These are phyloP conservation scores for Coelastrella sp. DNA, from an alignment of 139 green algal genomes.

Conservation along the genomic window DNA sequence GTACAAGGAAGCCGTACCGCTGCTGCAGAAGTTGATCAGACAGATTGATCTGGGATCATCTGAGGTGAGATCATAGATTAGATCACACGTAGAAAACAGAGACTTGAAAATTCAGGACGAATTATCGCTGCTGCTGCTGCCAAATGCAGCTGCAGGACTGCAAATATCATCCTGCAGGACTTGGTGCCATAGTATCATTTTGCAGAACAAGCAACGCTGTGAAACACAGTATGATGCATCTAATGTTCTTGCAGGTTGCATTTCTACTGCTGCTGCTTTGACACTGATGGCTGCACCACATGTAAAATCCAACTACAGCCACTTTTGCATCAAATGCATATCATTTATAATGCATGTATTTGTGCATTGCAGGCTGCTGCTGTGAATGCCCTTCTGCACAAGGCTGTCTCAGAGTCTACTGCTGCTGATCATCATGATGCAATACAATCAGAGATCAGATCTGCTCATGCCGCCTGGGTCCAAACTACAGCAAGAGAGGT, in stretches of 20 bases:
- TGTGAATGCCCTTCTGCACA: neutral
- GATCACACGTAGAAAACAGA: too few species aligned
- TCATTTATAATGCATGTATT: neutral
- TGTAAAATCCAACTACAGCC: too few species aligned
- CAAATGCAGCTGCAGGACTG: neutral
- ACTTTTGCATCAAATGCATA: too few species aligned
- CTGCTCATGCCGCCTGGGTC: neutral
- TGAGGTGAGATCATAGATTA: neutral
- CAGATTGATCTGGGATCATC: neutral
- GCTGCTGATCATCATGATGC: too few species aligned
- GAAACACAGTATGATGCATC: too few species aligned
- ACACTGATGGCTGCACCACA: too few species aligned
- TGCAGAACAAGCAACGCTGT: neutral
- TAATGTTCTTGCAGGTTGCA: too few species aligned
- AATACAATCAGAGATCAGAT: too few species aligned
- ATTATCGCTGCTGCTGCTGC: neutral
- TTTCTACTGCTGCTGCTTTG: too few species aligned
- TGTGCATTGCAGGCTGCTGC: neutral
- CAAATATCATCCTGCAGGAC: neutral
- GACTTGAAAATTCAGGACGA: too few species aligned
- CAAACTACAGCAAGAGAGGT: constrained; percentile 21
- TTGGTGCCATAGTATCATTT: neutral
- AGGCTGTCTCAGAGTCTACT: too few species aligned
- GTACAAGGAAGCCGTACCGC: neutral
- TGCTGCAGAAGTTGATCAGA: neutral